Evolutionary conservation across 345 rosid genomes (phyloP), one percentile per base, ranked within the genome.

Genomic region (Bretschneidera sinensis): DNA sequence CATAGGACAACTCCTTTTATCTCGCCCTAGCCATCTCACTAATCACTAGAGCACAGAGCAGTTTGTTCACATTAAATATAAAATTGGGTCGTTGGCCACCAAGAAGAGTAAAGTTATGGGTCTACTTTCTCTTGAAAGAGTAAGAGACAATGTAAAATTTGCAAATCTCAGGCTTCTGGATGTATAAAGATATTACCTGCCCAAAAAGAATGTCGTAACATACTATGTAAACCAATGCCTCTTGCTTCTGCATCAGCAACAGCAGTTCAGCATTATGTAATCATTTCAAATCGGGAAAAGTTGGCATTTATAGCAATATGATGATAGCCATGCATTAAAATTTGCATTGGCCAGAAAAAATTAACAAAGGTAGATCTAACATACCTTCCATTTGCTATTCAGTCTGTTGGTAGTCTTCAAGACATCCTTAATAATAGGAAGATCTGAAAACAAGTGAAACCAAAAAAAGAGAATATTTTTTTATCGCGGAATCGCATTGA

Each of bases 331-430:
- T 28, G 8, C 8, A 28, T 3, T 8, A 2, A 28, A 28, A 28
- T 28, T 8, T 28, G 33, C 33, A 3, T 28, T 28, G 33, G 33
- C 3, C 33, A 28, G 8, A 28, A 28, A 28, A 28, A 28, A 8
- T 8, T 28, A 8, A 2, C 33, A 8, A 8, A 28, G 33, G 5
- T 20, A 34, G 0, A 25, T 17, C 17, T 43, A 49, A n/a, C n/a
- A n/a, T 70, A 92, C 98, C 97, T 89, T 89, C 95, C 87, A 85
- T 65, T 81, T 81, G 71, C 81, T 75, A 75, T 76, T 89, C 59
- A 92, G 72, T 17, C 85, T 34, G 48, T 67, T 66, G 47, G 83
- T 77, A 51, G 71, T 65, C 71, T 83, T 87, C 67, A 92, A 66
- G n/a, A 87, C 85, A 53, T 83, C 87, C 66, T 85, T 87, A 24